Conservation (phyloP, 805 yeast genomes). For the Suhomyces pyralidae region DNA sequence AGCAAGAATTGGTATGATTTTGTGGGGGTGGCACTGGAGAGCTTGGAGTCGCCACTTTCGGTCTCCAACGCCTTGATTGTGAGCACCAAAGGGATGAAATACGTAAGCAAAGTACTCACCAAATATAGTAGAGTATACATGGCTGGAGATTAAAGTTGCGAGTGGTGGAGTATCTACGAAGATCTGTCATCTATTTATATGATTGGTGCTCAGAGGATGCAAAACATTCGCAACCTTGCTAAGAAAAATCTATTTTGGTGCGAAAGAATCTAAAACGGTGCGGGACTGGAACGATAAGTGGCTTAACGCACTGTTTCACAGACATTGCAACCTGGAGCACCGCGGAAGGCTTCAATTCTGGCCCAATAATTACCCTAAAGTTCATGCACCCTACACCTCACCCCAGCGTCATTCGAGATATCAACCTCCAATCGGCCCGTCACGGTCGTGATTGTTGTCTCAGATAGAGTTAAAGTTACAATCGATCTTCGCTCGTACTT, state of each 20-base stretch:
- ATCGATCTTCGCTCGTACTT: neutral
- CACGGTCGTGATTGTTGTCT: neutral
- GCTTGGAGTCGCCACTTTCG: neutral
- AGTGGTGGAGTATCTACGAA: neutral
- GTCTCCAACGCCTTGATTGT: conserved; percentile 9
- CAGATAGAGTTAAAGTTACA: neutral
- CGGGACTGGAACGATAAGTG: neutral
- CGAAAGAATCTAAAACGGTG: neutral
- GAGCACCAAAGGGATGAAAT: conserved; percentile 10
- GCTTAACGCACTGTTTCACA: neutral
- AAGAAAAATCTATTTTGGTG: neutral
- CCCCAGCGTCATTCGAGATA: neutral
- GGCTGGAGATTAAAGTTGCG: neutral
- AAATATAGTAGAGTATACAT: neutral
- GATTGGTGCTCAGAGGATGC: neutral
- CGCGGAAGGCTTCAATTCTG: neutral
- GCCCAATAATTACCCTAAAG: neutral
- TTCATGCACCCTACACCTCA: neutral
- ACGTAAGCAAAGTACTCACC: conserved; percentile 3
- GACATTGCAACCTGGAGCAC: neutral
- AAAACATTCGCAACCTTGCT: neutral
- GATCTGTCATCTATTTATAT: neutral
- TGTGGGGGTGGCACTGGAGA: conserved; percentile 1
- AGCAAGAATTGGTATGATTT: conserved; percentile 10
- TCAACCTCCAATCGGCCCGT: neutral